phyloP scores from a whole-genome alignment of 2,329 filamentous ascomycete species.

The Chrysoporthe deuterocubensis region DNA sequence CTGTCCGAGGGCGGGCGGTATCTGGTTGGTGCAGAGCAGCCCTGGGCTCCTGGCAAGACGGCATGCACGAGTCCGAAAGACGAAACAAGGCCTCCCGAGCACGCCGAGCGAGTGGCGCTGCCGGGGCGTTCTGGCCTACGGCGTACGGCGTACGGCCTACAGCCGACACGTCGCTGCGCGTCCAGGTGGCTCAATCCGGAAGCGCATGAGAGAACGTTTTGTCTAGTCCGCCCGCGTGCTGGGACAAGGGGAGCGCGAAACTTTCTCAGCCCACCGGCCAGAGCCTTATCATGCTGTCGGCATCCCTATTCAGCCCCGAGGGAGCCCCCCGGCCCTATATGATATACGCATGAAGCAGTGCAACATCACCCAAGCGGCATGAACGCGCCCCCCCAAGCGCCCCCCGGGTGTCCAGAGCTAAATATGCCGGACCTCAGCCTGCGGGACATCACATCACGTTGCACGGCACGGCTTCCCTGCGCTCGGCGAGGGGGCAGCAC shows the following conservation, averaged over 20 bases:
- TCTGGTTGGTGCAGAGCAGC: neutral
- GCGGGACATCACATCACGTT: too few species aligned
- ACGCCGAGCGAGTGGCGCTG: too few species aligned
- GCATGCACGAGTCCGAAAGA: neutral
- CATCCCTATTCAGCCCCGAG: neutral
- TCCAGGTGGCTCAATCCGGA: too few species aligned
- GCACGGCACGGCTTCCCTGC: too few species aligned
- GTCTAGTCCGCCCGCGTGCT: too few species aligned
- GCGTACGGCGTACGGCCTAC: too few species aligned
- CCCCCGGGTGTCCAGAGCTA: too few species aligned
- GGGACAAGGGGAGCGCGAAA: neutral
- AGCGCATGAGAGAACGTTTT: too few species aligned
- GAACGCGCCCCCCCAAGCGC: neutral
- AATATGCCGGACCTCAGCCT: too few species aligned
- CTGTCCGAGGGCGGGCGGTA: too few species aligned
- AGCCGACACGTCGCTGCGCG: too few species aligned
- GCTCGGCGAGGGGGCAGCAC: neutral
- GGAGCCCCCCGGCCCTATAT: neutral
- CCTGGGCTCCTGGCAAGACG: neutral
- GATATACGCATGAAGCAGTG: neutral
- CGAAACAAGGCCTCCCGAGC: neutral
- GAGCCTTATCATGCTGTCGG: neutral
- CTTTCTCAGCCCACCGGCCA: neutral
- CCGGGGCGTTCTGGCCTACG: too few species aligned
- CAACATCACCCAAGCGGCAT: neutral